These are phyloP conservation scores for Euphrasia confusa DNA, from an alignment of 257 asterid genomes.

Conservation along the genomic window DNA sequence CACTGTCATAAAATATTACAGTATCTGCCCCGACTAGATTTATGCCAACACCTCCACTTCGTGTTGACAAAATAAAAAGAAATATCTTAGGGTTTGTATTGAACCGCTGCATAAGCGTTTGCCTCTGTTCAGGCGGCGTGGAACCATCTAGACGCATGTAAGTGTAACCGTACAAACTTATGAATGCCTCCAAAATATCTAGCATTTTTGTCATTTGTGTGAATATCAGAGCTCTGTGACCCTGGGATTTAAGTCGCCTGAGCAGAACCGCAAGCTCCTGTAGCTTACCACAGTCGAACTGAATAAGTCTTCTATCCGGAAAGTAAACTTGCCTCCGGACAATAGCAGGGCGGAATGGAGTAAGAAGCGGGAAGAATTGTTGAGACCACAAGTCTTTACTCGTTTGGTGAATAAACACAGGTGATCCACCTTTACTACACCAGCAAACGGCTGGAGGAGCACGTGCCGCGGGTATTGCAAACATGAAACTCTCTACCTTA, in stretches of 20 bases:
- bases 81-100: slow-evolving; percentile 87
- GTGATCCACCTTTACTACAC: slow-evolving; percentile 75
- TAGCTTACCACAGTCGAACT: slow-evolving; percentile 96
- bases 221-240: slow-evolving; percentile 94
- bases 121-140: slow-evolving; percentile 96
- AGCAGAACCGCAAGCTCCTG: slow-evolving; percentile 92
- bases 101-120: slow-evolving; percentile 95
- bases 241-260: slow-evolving; percentile 82
- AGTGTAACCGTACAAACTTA: slow-evolving; percentile 90
- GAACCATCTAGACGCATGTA: slow-evolving; percentile 99
- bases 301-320: slow-evolving; percentile 96
- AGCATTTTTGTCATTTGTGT: slow-evolving; percentile 99
- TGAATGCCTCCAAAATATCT: slow-evolving; percentile 94
- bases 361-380: slow-evolving; percentile 60
- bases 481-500: slow-evolving; percentile 92
- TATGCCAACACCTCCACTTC: slow-evolving; percentile 99
- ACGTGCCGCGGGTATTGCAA: slow-evolving; percentile 98
- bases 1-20: slow-evolving; percentile 95
- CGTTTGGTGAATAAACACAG: slow-evolving; percentile 55
- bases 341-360: slow-evolving; percentile 94
- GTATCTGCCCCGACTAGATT: slow-evolving; percentile 99
- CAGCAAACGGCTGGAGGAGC: slow-evolving; percentile 89
- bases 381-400: slow-evolving; percentile 55
- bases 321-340: slow-evolving; percentile 96
- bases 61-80: slow-evolving; percentile 92